Conservation (phyloP, 1,284 basidiomycete genomes). For the Trichosporon faecale region DNA sequence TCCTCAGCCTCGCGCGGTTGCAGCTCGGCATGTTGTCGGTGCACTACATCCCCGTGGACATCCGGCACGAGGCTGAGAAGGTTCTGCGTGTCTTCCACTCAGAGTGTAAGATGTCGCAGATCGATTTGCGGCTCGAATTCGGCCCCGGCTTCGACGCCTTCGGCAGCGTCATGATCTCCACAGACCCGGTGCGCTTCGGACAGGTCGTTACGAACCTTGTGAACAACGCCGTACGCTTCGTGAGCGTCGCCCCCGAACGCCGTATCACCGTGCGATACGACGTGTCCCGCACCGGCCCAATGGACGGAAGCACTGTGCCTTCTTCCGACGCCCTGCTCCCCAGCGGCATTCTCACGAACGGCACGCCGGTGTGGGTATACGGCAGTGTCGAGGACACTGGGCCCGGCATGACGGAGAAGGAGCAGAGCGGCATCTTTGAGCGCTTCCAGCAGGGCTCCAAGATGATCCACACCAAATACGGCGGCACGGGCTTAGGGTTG, state of each 20-base stretch:
- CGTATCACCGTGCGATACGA: slow-evolving; percentile 36
- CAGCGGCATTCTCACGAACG: slow-evolving; percentile 19
- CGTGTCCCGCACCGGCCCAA: slow-evolving; percentile 27
- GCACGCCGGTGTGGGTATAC: slow-evolving; percentile 42
- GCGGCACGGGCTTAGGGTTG: slow-evolving; percentile 42
- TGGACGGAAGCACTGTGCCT: not conserved
- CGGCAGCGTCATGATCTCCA: slow-evolving; percentile 31
- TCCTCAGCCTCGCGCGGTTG: slow-evolving; percentile 51
- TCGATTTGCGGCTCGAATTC: slow-evolving; percentile 31
- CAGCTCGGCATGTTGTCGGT: slow-evolving; percentile 48
- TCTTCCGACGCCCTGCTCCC: slow-evolving; percentile 12
- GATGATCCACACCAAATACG: slow-evolving; percentile 36
- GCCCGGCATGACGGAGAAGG: slow-evolving; percentile 45
- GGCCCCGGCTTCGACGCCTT: slow-evolving; percentile 28
- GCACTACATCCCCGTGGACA: slow-evolving; percentile 46
- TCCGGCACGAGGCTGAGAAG: slow-evolving; percentile 48
- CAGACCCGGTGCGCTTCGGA: slow-evolving; percentile 49
- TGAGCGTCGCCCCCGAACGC: slow-evolving; percentile 18
- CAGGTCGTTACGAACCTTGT: slow-evolving; percentile 46
- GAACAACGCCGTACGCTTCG: slow-evolving; percentile 38
- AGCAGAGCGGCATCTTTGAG: slow-evolving; percentile 46
- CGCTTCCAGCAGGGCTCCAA: slow-evolving; percentile 44
- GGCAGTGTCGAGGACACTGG: slow-evolving; percentile 48
- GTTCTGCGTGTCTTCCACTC: slow-evolving; percentile 38
- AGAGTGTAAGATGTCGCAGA: slow-evolving; percentile 41